These are phyloP conservation scores for Lodderomyces elongisporus DNA, from an alignment of 1,139 yeast genomes.

Conservation along the genomic window DNA sequence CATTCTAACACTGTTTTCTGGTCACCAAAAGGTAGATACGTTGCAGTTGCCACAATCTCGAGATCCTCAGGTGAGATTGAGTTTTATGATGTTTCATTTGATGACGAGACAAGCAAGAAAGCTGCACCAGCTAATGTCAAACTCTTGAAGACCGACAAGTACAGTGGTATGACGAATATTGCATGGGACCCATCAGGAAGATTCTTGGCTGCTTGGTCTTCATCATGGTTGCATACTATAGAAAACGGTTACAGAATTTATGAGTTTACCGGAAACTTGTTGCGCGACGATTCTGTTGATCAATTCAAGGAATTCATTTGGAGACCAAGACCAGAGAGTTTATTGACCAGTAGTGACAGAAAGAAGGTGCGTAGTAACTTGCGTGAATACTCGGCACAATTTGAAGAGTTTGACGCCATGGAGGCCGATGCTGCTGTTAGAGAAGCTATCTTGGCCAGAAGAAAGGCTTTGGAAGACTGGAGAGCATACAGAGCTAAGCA, in stretches of 20 bases:
- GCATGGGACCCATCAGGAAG: slow-evolving; percentile 98
- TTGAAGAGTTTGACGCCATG: slow-evolving; percentile 94
- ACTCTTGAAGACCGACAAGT: slow-evolving; percentile 59
- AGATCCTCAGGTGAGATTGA: slow-evolving; percentile 66
- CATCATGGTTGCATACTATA: slow-evolving; percentile 76
- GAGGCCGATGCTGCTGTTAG: slow-evolving; percentile 92
- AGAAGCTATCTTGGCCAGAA: slow-evolving; percentile 83
- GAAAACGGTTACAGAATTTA: slow-evolving; percentile 89
- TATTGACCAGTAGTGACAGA: slow-evolving; percentile 71
- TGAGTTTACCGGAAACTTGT: slow-evolving; percentile 74
- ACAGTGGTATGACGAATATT: slow-evolving; percentile 75
- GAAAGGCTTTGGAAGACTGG: slow-evolving; percentile 85
- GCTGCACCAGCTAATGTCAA: slow-evolving; percentile 54
- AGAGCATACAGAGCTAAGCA: slow-evolving; percentile 63
- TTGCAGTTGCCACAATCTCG: slow-evolving; percentile 69
- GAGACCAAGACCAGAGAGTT: slow-evolving; percentile 94
- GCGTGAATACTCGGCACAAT: slow-evolving; percentile 85
- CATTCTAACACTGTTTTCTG: slow-evolving; percentile 73
- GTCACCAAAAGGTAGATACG: slow-evolving; percentile 94
- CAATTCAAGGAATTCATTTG: slow-evolving; percentile 86
- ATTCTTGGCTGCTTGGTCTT: slow-evolving; percentile 82
- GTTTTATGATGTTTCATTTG: slow-evolving; percentile 81
- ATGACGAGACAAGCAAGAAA: slow-evolving; percentile 52
- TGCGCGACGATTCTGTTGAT: slow-evolving; percentile 73
- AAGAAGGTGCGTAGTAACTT: slow-evolving; percentile 88